Conservation (phyloP, 768 basidiomycete species). For the Mycena metata region DNA sequence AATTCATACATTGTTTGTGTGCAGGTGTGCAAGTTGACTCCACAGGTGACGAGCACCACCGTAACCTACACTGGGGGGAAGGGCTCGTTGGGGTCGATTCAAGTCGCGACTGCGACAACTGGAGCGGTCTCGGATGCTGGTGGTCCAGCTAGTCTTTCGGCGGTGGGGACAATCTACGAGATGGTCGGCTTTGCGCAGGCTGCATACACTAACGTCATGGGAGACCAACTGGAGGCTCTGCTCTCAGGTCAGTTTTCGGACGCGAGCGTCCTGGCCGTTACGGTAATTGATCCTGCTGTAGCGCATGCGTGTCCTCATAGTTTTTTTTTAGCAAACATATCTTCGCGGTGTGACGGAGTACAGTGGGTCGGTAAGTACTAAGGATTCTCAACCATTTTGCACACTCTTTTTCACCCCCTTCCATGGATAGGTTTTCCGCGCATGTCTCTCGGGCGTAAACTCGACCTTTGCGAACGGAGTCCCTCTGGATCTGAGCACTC, state of each 20-base stretch:
- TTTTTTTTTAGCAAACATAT: not conserved
- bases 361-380: slow-evolving; percentile 14
- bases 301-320: not conserved
- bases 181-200: slow-evolving; percentile 9
- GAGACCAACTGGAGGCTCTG: not conserved
- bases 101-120: not conserved
- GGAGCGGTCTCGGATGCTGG: not conserved
- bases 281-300: not conserved
- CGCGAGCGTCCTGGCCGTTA: not conserved
- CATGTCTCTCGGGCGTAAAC: slow-evolving; percentile 1
- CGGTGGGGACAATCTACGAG: not conserved
- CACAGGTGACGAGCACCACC: not conserved
- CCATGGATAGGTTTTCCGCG: slow-evolving; percentile 1
- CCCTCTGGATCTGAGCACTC: not conserved
- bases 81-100: too few relatives aligned
- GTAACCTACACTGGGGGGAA: not conserved
- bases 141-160: not conserved
- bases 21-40: slow-evolving; percentile 1
- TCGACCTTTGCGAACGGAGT: not conserved
- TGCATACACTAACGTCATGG: not conserved
- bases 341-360: slow-evolving; percentile 10
- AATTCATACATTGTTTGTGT: too few relatives aligned
- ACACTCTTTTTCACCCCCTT: not conserved
- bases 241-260: too few relatives aligned
- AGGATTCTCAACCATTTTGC: not conserved